These are phyloP conservation scores for Lepiota subincarnata DNA, from an alignment of 768 basidiomycete species.

Conservation along the genomic window DNA sequence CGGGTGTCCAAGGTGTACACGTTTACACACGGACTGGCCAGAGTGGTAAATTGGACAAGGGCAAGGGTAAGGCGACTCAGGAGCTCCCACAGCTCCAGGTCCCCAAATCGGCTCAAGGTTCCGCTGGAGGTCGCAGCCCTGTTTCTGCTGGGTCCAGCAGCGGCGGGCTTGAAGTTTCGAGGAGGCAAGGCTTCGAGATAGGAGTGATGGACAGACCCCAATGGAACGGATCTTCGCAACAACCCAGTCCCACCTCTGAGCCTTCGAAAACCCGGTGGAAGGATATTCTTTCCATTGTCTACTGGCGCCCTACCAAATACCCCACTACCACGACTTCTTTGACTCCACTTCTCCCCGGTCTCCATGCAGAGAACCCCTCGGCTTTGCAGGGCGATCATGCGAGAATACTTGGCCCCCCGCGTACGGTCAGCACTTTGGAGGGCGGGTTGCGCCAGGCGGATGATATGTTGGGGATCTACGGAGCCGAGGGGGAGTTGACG, in stretches of 20 bases:
- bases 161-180: slow-evolving; percentile 2
- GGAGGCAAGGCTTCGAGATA: slow-evolving; percentile 10
- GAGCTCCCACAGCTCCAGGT: neutral
- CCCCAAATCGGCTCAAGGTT: neutral
- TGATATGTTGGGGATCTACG: slow-evolving; percentile 9
- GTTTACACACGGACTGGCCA: neutral
- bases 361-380: slow-evolving; percentile 3
- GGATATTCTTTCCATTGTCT: slow-evolving; percentile 12
- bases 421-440: slow-evolving; percentile 5
- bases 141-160: slow-evolving; percentile 2
- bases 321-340: slow-evolving; percentile 7
- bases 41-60: slow-evolving; percentile 11
- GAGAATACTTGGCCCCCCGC: neutral
- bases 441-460: neutral
- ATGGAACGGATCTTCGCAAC: neutral
- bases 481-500: neutral
- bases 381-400: neutral
- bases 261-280: slow-evolving; percentile 3
- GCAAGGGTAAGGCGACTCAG: slow-evolving; percentile 26
- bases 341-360: slow-evolving; percentile 4
- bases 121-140: neutral
- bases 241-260: neutral
- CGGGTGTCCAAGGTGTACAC: slow-evolving; percentile 7
- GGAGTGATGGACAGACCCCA: slow-evolving; percentile 2
- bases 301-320: slow-evolving; percentile 15